A percentile compares a stretch with the other conserved stretches of the same genome.
Conservation (phyloP, 1,284 basidiomycete genomes). For the Cryptococcus sp. region DNA sequence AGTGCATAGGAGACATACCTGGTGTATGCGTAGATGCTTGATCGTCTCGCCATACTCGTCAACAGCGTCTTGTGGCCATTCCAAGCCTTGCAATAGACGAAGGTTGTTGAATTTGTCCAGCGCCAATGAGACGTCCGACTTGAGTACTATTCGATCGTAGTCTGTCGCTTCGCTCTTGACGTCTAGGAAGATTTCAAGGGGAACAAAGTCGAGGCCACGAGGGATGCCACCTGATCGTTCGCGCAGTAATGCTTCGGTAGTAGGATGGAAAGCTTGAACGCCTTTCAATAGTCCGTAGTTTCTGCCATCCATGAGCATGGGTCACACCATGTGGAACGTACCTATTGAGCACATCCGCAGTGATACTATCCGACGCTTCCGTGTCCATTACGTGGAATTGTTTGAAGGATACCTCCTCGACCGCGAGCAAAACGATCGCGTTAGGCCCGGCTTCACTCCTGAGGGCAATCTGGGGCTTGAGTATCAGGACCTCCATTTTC, state of each 20-base stretch:
- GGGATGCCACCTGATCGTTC: slow-evolving; percentile 22
- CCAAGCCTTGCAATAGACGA: slow-evolving; percentile 71
- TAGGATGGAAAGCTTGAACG: slow-evolving; percentile 84
- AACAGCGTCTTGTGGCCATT: slow-evolving; percentile 44
- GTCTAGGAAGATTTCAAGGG: slow-evolving; percentile 86
- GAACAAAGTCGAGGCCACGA: slow-evolving; percentile 62
- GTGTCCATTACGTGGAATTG: slow-evolving; percentile 80
- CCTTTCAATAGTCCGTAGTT: slow-evolving; percentile 75
- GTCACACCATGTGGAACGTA: slow-evolving; percentile 44
- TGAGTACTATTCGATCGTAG: slow-evolving; percentile 87
- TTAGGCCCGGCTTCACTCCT: slow-evolving; percentile 65
- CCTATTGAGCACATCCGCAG: slow-evolving; percentile 83
- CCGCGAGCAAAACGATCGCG: slow-evolving; percentile 74
- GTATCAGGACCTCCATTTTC: slow-evolving; percentile 76
- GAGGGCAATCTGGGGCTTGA: slow-evolving; percentile 90
- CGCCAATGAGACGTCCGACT: slow-evolving; percentile 80
- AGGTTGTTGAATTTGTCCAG: slow-evolving; percentile 96
- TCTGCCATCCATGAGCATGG: slow-evolving; percentile 50
- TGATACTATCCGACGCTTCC: slow-evolving; percentile 75
- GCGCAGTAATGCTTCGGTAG: slow-evolving; percentile 40
- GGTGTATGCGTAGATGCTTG: slow-evolving; percentile 77
- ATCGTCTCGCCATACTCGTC: slow-evolving; percentile 54
- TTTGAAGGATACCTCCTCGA: slow-evolving; percentile 79
- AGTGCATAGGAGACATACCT: slow-evolving; percentile 56
- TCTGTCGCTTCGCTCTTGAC: slow-evolving; percentile 74